Evolutionary conservation across 192 early-diverging fungal genomes (phyloP).

Genomic region (Chytriomyces hyalinus): DNA sequence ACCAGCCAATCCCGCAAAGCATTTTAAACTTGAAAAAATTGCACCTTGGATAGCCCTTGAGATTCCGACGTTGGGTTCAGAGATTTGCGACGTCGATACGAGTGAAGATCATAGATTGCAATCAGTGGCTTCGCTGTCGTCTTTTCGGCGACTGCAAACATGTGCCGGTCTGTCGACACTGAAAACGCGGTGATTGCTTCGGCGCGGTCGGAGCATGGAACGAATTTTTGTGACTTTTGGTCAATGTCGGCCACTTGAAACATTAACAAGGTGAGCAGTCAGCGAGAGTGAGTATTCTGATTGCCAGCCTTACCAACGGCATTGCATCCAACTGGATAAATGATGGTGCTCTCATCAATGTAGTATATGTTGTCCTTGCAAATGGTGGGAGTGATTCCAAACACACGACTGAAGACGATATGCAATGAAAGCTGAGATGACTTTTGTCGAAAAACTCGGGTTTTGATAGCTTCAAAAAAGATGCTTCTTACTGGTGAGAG

Average conservation of each 20-base stretch:
- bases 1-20: not conserved
- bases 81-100: conserved; percentile 46
- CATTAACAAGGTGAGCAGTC: not conserved
- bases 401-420: conserved; percentile 42
- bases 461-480: not conserved
- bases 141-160: conserved; percentile 56
- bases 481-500: conserved; percentile 34
- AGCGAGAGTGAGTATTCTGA: not conserved
- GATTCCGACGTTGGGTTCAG: conserved; percentile 28
- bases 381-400: conserved; percentile 45
- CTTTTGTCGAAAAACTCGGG: not conserved
- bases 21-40: not conserved
- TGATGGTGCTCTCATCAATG: conserved; percentile 58
- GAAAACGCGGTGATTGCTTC: conserved; percentile 49
- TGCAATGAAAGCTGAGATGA: not conserved
- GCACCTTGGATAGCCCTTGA: conserved; percentile 36
- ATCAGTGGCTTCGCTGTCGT: conserved; percentile 42
- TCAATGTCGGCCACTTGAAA: conserved; percentile 52
- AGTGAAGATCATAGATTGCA: conserved; percentile 52
- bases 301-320: conserved; percentile 43
- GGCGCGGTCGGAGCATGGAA: conserved; percentile 42
- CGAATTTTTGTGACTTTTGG: conserved; percentile 52
- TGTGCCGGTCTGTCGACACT: conserved; percentile 51
- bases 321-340: conserved; percentile 58
- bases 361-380: conserved; percentile 53